These are phyloP conservation scores for Thermoascus crustaceus DNA, from an alignment of 2,329 filamentous ascomycete genomes.

Conservation along the genomic window DNA sequence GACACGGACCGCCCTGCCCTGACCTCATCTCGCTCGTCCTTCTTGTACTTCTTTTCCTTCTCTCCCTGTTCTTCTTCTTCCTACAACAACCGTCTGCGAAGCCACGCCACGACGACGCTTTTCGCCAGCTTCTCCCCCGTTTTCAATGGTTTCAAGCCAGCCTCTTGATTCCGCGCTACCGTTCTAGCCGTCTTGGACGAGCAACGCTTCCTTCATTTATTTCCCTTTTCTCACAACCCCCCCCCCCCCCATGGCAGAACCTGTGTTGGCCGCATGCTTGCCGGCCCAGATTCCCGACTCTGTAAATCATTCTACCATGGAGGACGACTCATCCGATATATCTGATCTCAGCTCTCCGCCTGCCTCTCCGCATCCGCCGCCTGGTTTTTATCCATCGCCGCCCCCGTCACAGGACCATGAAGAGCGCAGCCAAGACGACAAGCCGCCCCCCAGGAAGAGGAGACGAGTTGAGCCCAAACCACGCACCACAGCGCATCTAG, in stretches of 20 bases:
- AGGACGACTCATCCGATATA: conserved; percentile 25
- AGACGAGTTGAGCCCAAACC: conserved; percentile 57
- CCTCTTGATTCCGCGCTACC: too few relatives aligned
- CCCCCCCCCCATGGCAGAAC: neutral
- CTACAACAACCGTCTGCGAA: conserved; percentile 9
- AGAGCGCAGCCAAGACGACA: conserved; percentile 48
- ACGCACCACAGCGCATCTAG: conserved; percentile 73
- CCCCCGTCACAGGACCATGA: conserved; percentile 37
- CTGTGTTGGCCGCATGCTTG: neutral
- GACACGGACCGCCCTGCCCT: conserved; percentile 1
- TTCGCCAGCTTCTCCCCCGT: too few relatives aligned
- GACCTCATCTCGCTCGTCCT: neutral
- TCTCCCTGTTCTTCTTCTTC: conserved; percentile 6
- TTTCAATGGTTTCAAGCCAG: too few relatives aligned
- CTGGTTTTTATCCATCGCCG: conserved; percentile 34
- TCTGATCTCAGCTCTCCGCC: conserved; percentile 37
- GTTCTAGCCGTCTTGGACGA: too few relatives aligned
- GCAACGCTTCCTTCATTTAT: too few relatives aligned
- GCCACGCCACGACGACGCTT: too few relatives aligned
- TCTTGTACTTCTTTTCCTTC: conserved; percentile 6
- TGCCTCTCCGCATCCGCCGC: conserved; percentile 30
- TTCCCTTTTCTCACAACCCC: too few relatives aligned
- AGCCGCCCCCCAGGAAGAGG: conserved; percentile 67
- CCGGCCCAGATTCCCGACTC: conserved; percentile 5
- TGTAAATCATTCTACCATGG: conserved; percentile 14